Evolutionary conservation across 2,329 filamentous ascomycete species (phyloP).

Genomic region (Epichloe sylvatica): DNA sequence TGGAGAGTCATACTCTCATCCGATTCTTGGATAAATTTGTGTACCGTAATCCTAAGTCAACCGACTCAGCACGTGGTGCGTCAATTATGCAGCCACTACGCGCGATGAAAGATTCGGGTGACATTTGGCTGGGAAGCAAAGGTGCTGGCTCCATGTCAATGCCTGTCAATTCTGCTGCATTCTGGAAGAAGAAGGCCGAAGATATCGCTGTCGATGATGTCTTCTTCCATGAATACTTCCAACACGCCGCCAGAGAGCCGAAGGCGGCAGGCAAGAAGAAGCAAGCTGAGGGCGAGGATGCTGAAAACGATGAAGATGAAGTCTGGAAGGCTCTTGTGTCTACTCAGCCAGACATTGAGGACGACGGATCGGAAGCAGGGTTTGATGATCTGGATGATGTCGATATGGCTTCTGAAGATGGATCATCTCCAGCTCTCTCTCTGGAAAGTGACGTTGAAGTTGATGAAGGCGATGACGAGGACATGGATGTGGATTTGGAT

Average conservation of each 20-base stretch:
- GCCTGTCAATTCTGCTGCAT: conserved; percentile 68
- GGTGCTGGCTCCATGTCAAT: conserved; percentile 21
- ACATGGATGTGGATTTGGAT: conserved; percentile 23
- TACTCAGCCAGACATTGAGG: conserved; percentile 52
- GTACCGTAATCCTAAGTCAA: conserved; percentile 82
- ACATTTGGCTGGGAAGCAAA: conserved; percentile 42
- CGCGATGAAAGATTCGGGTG: conserved; percentile 37
- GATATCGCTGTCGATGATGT: conserved; percentile 84
- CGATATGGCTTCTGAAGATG: conserved; percentile 35
- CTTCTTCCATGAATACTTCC: conserved; percentile 98
- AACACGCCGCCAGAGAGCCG: conserved; percentile 48
- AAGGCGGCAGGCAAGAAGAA: conserved; percentile 40
- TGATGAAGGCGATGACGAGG: conserved; percentile 25
- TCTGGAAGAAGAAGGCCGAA: conserved; percentile 83
- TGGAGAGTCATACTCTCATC: conserved; percentile 79
- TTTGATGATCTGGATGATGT: conserved; percentile 36
- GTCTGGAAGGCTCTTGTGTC: conserved; percentile 86
- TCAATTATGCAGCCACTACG: conserved; percentile 94
- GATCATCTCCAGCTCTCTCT: conserved; percentile 20
- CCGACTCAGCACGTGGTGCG: conserved; percentile 52
- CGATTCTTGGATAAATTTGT: conserved; percentile 97
- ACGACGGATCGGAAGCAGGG: conserved; percentile 37
- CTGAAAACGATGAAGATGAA: conserved; percentile 55
- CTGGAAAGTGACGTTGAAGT: conserved; percentile 33
- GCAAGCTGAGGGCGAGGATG: conserved; percentile 31